Evolutionary conservation across 129 eudicot genomes (phyloP).

Genomic region (Ambrosia artemisiifolia): DNA sequence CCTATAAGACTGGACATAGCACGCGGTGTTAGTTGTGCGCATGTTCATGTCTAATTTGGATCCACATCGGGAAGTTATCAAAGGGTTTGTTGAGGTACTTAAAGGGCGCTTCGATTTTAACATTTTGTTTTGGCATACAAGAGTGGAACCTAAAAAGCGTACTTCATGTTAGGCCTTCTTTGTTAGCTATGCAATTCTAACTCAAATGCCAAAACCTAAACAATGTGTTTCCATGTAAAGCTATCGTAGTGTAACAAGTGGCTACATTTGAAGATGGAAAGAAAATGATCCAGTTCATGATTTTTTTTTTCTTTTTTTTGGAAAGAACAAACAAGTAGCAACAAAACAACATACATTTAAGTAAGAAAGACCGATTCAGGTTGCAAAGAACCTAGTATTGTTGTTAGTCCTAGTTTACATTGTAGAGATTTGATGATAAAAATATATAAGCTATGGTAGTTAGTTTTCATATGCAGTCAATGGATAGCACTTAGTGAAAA

Average conservation of each 20-base stretch:
- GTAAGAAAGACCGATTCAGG: neutral
- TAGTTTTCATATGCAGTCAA: neutral
- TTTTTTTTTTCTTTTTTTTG: neutral
- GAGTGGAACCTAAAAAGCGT: neutral
- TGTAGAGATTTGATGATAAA: neutral
- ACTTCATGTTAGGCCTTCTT: neutral
- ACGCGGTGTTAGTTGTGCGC: neutral
- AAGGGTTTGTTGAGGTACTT: neutral
- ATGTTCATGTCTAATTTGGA: neutral
- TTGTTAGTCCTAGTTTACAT: neutral
- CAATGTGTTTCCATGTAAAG: neutral
- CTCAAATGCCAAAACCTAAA: neutral
- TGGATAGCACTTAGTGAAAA: neutral
- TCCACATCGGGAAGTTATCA: neutral
- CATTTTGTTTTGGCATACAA: neutral
- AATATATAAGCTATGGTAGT: neutral
- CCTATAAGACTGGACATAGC: neutral
- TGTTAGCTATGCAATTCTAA: neutral
- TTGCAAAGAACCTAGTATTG: neutral
- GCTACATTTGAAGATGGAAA: neutral
- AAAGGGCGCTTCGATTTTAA: neutral
- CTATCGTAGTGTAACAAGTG: neutral
- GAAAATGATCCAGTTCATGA: neutral
- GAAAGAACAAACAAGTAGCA: conserved; percentile 10
- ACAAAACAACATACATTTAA: neutral